Evolutionary conservation across 1,284 basidiomycete species (phyloP), one percentile per base, ranked within the genome.

Genomic region (Sphagnurus paluster): DNA sequence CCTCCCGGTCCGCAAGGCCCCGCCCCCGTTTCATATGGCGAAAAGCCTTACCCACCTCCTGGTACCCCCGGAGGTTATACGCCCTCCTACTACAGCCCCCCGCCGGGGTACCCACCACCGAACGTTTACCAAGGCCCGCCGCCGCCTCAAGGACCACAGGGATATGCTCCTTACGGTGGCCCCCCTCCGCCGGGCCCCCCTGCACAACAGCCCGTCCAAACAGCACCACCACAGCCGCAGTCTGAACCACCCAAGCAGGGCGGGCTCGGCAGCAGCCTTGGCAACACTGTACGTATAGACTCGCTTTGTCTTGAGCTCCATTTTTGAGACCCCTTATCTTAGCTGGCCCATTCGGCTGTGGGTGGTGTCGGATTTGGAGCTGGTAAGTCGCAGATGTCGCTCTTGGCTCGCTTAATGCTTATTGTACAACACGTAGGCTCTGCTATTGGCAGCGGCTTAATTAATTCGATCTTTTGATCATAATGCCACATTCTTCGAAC

Each of bases 301-400:
- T 20, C 4, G 13, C 13, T 39, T 36, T 16, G 24, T 19, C 17
- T 16, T 17, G n/a, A 17, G 14, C 8, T 38, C 33, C 28, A 50
- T 62, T 26, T 56, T 20, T 21, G 39, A 33, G 19, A 28, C 8
- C 29, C 17, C 34, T 39, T 25, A 9, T 17, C n/a, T 48, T 47
- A 82, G 82, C 74, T 87, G 70, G 83, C 82, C 3, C 72, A 77
- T 38, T 77, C 81, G 37, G 84, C 85, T 32, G 85, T 75, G 3
- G 84, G 84, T 35, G 86, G 86, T 60, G 76, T 81, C 42, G 85
- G 85, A 7, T 87, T 87, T 52, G 84, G 85, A 54, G 83, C 75
- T 66, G 59, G 78, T 77, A 19, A 57, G 72, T 46, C 63, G n/a
- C 60, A 13, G 24, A 60, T 26, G n/a, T 54, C 69, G 26, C 53